These are phyloP conservation scores for Paxillus rubicundulus DNA, from an alignment of 768 basidiomycete genomes.

Conservation along the genomic window DNA sequence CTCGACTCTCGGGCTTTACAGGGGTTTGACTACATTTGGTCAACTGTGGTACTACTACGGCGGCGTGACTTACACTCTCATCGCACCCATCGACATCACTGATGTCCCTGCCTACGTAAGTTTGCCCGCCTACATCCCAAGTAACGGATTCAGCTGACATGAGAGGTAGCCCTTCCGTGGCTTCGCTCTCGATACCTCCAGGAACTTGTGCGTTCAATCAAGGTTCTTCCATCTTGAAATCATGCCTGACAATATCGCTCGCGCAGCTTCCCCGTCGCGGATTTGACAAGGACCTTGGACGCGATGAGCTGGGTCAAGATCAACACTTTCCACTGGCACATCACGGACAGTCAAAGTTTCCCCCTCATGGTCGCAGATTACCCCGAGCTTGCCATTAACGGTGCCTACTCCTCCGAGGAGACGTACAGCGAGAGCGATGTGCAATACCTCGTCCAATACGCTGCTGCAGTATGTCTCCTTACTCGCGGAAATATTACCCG, in stretches of 20 bases:
- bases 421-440: constrained; percentile 60
- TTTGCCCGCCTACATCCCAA: background rate
- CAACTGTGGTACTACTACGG: constrained; percentile 48
- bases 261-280: constrained; percentile 36
- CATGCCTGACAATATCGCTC: background rate
- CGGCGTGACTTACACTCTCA: constrained; percentile 36
- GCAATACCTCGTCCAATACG: constrained; percentile 60
- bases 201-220: constrained; percentile 37
- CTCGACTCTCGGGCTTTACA: constrained; percentile 47
- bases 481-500: background rate
- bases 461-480: constrained; percentile 54
- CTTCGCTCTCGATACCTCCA: constrained; percentile 44
- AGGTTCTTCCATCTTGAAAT: background rate
- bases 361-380: constrained; percentile 64
- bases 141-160: constrained; percentile 22
- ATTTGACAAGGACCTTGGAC: constrained; percentile 45
- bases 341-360: constrained; percentile 80
- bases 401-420: constrained; percentile 59
- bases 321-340: constrained; percentile 83
- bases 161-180: constrained; percentile 36
- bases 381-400: constrained; percentile 56
- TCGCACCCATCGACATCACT: constrained; percentile 39
- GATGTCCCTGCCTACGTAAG: constrained; percentile 50
- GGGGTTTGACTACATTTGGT: constrained; percentile 55
- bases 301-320: constrained; percentile 55